A percentile compares a stretch with the other conserved stretches of the same genome.
Conservation (phyloP, 2,329 filamentous ascomycete species). For the Aquanectria penicillioides region DNA sequence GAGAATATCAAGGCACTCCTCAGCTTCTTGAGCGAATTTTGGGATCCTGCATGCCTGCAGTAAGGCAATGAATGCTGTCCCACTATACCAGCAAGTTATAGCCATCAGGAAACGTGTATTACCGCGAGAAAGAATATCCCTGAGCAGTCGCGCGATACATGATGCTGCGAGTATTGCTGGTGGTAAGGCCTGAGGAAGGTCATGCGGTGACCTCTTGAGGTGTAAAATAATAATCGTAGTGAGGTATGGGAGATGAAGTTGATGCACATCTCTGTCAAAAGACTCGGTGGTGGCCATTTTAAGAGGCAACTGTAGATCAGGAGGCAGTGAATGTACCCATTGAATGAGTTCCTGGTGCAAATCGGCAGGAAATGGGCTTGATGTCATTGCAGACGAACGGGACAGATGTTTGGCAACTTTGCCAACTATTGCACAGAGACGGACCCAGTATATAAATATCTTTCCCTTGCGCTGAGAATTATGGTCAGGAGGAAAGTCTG, state of each 20-base stretch:
- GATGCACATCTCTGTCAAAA: conserved; percentile 54
- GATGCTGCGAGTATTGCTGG: conserved; percentile 32
- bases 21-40: conserved; percentile 31
- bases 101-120: conserved; percentile 53
- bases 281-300: conserved; percentile 33
- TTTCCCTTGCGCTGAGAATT: conserved; percentile 47
- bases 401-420: conserved; percentile 50
- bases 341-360: conserved; percentile 30
- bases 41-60: conserved; percentile 46
- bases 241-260: conserved; percentile 54
- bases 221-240: conserved; percentile 53
- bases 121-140: conserved; percentile 51
- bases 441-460: conserved; percentile 55
- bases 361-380: conserved; percentile 21
- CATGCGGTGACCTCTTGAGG: conserved; percentile 47
- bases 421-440: conserved; percentile 52
- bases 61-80: conserved; percentile 52
- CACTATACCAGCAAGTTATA: conserved; percentile 55
- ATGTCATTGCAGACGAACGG: conserved; percentile 10
- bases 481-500: conserved; percentile 50
- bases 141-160: conserved; percentile 37
- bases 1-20: conserved; percentile 30
- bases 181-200: conserved; percentile 43
- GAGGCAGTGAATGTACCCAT: conserved; percentile 27
- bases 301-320: conserved; percentile 31